Evolutionary conservation across 164 flowering plant species (phyloP).

Genomic region (Amborella trichopoda): DNA sequence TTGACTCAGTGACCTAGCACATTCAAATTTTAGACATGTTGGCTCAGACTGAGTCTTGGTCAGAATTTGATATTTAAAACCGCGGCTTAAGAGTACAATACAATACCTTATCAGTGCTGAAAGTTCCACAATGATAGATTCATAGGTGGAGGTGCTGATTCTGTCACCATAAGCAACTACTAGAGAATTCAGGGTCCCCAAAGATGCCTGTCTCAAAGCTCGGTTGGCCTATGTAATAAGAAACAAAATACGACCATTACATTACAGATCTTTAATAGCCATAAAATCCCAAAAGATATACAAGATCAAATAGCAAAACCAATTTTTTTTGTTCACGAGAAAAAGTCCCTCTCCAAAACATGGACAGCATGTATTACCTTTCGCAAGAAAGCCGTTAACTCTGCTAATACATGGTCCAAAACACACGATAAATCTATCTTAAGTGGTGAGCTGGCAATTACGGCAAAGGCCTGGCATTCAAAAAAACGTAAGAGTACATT

Average conservation of each 20-base stretch:
- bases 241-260: slow-evolving; percentile 2
- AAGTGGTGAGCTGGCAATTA: slow-evolving; percentile 82
- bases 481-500: not conserved
- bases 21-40: too few relatives aligned
- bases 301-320: too few relatives aligned
- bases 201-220: slow-evolving; percentile 83
- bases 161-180: slow-evolving; percentile 90
- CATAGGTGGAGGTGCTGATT: slow-evolving; percentile 80
- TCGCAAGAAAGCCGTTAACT: slow-evolving; percentile 82
- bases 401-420: slow-evolving; percentile 73
- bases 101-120: slow-evolving; percentile 88
- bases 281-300: too few relatives aligned
- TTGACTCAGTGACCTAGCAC: not conserved
- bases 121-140: slow-evolving; percentile 85
- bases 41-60: too few relatives aligned
- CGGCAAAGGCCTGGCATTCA: slow-evolving; percentile 77
- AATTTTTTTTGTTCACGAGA: too few relatives aligned
- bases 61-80: too few relatives aligned
- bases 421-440: slow-evolving; percentile 78
- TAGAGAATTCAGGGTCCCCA: slow-evolving; percentile 86
- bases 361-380: too few relatives aligned
- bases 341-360: too few relatives aligned
- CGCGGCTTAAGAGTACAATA: not conserved
- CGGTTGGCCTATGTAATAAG: slow-evolving; percentile 66
- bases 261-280: too few relatives aligned